These are phyloP conservation scores for Leccinum subgranulosum DNA, from an alignment of 768 basidiomycete species.

Conservation along the genomic window DNA sequence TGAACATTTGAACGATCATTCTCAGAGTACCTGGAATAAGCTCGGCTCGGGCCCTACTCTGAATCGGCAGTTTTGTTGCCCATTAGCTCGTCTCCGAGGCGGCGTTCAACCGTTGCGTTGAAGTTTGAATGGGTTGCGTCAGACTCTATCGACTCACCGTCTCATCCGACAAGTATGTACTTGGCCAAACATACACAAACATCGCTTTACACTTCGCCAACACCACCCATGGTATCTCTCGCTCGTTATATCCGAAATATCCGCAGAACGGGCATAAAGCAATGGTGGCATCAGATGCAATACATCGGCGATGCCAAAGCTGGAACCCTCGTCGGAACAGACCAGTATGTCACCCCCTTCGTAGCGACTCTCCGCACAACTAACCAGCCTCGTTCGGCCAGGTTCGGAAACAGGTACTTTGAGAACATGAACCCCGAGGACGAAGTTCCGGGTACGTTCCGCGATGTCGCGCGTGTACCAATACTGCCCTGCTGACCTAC, in stretches of 20 bases:
- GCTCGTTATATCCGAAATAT: slow-evolving; percentile 73
- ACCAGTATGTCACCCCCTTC: slow-evolving; percentile 61
- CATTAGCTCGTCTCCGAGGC: too few species aligned
- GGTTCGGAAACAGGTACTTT: slow-evolving; percentile 92
- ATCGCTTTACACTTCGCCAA: slow-evolving; percentile 3
- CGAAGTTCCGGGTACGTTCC: slow-evolving; percentile 75
- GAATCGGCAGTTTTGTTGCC: too few species aligned
- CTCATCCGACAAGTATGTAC: background rate
- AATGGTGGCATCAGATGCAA: slow-evolving; percentile 91
- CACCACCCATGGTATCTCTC: slow-evolving; percentile 61
- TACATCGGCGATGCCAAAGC: slow-evolving; percentile 94
- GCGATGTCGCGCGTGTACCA: background rate
- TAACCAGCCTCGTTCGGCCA: slow-evolving; percentile 28
- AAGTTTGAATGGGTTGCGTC: too few species aligned
- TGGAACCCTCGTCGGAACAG: slow-evolving; percentile 70
- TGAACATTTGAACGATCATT: too few species aligned
- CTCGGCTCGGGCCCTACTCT: too few species aligned
- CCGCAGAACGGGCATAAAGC: slow-evolving; percentile 69
- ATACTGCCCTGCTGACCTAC: background rate
- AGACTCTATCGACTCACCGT: too few species aligned
- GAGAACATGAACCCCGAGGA: slow-evolving; percentile 87
- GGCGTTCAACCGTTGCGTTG: too few species aligned
- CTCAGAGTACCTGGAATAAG: too few species aligned
- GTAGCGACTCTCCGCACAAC: background rate
- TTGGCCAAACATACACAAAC: slow-evolving; percentile 26